Evolutionary conservation across 2,329 filamentous ascomycete species (phyloP).

Genomic region (Clarireedia sp.): DNA sequence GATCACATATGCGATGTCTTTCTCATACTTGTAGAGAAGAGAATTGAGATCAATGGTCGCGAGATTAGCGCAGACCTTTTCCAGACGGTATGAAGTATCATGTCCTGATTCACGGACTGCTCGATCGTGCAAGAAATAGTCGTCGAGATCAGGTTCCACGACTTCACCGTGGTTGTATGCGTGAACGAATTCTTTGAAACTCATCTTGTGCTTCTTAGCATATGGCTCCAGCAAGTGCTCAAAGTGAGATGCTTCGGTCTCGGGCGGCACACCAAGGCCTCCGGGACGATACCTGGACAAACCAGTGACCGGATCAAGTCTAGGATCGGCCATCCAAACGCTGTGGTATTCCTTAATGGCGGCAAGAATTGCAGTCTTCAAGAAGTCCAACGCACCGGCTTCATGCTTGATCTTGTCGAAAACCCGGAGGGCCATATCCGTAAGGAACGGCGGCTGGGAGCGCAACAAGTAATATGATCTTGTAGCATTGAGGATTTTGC

Average conservation of each 20-base stretch:
- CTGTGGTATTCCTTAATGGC: conserved; percentile 69
- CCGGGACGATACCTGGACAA: conserved; percentile 45
- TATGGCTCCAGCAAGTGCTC: conserved; percentile 34
- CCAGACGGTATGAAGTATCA: conserved; percentile 90
- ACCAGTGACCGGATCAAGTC: conserved; percentile 41
- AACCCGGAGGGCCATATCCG: conserved; percentile 90
- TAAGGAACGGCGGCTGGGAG: conserved; percentile 93
- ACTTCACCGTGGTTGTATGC: conserved; percentile 78
- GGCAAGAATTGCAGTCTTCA: conserved; percentile 71
- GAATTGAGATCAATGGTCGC: conserved; percentile 95
- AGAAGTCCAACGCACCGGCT: conserved; percentile 67
- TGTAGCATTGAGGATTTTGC: conserved; percentile 96
- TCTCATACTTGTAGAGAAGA: conserved; percentile 92
- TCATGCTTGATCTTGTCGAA: conserved; percentile 78
- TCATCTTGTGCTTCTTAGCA: conserved; percentile 59
- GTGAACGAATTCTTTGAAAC: conserved; percentile 74
- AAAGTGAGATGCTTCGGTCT: conserved; percentile 49
- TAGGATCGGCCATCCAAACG: conserved; percentile 33
- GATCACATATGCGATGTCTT: conserved; percentile 82
- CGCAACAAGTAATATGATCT: conserved; percentile 90
- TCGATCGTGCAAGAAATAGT: conserved; percentile 93
- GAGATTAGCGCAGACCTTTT: conserved; percentile 77
- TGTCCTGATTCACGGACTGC: conserved; percentile 94
- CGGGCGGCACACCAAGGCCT: conserved; percentile 46
- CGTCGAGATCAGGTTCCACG: conserved; percentile 78